Evolutionary conservation across 164 flowering plant genomes (phyloP).

Genomic region (Cinnamomum chago): DNA sequence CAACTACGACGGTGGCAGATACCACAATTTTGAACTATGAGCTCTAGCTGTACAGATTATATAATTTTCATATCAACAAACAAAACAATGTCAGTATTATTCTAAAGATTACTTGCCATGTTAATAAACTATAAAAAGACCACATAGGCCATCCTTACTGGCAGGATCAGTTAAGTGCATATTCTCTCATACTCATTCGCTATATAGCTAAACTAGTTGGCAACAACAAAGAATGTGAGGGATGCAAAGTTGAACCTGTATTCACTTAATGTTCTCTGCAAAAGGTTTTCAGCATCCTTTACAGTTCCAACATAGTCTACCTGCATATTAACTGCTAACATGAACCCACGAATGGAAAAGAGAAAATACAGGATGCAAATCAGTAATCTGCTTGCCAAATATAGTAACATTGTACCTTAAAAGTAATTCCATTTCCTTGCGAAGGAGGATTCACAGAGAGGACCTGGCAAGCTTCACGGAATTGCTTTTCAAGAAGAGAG

Average conservation of each 20-base stretch:
- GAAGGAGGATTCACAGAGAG: conserved; percentile 45
- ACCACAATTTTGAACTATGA: too few relatives aligned
- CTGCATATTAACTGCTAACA: conserved; percentile 29
- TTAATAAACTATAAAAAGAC: too few relatives aligned
- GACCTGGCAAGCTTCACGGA: conserved; percentile 73
- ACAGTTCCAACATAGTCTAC: conserved; percentile 71
- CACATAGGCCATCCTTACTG: too few relatives aligned
- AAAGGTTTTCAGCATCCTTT: conserved; percentile 72
- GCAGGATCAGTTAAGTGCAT: too few relatives aligned
- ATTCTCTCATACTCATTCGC: too few relatives aligned
- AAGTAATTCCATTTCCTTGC: conserved; percentile 35
- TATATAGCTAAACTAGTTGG: not conserved
- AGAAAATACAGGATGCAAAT: not conserved
- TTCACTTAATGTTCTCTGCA: conserved; percentile 66
- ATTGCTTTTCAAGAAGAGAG: conserved; percentile 68
- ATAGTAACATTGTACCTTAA: conserved; percentile 46
- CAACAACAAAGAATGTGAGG: not conserved
- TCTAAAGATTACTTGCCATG: too few relatives aligned
- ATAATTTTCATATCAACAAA: too few relatives aligned
- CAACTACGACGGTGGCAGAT: too few relatives aligned
- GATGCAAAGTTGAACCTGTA: conserved; percentile 42
- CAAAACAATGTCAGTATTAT: too few relatives aligned
- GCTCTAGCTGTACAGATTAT: too few relatives aligned
- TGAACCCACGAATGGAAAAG: not conserved
- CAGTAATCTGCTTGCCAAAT: not conserved